Percentiles rank a stretch among this genome's conserved stretches.
Conservation (phyloP, 306 rosid genomes). For the Sechiopsis laciniata region DNA sequence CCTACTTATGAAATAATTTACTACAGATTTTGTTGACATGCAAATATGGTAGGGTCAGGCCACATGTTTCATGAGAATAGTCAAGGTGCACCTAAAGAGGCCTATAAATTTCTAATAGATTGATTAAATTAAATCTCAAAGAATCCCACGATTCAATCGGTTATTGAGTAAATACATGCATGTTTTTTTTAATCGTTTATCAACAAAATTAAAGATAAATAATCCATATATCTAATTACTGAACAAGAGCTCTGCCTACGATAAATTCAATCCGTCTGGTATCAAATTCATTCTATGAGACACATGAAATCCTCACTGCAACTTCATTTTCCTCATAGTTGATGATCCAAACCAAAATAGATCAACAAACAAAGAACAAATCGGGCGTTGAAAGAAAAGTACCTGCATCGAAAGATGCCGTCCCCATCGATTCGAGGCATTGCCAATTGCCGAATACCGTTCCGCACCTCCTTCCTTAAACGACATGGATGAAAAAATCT, state of each 20-base stretch:
- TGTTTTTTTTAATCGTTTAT: no score
- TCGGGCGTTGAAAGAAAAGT: background rate
- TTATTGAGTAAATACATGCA: no score
- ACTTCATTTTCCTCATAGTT: background rate
- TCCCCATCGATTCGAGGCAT: slow-evolving; percentile 43
- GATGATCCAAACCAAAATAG: background rate
- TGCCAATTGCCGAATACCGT: slow-evolving; percentile 23
- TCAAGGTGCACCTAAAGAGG: no score
- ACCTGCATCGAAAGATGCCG: slow-evolving; percentile 73
- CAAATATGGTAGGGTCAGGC: no score
- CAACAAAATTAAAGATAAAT: background rate
- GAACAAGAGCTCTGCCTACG: slow-evolving; percentile 5
- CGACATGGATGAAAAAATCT: slow-evolving; percentile 80
- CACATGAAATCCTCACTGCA: background rate
- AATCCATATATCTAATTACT: background rate
- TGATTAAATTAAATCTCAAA: no score
- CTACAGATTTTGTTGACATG: no score
- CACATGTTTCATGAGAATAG: no score
- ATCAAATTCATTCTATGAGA: background rate
- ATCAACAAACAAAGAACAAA: background rate
- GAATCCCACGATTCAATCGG: no score
- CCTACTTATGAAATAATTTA: no score
- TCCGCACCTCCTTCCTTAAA: slow-evolving; percentile 50
- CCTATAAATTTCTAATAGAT: no score
- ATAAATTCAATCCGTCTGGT: background rate